Conservation (phyloP, 192 early-diverging fungal genomes). For the Coemansia sp. region DNA sequence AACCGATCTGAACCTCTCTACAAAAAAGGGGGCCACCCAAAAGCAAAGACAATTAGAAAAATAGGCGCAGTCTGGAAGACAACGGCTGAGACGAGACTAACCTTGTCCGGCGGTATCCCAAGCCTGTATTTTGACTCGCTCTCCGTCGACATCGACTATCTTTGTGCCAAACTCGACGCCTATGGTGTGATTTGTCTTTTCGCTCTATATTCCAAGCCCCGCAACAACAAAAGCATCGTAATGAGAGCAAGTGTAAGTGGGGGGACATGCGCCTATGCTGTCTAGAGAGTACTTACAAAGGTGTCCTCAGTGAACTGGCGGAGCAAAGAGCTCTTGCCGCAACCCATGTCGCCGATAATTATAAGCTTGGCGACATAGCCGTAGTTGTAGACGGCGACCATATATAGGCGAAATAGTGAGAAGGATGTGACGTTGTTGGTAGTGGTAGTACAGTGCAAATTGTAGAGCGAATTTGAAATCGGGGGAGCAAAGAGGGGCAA, state of each 20-base stretch:
- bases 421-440: background rate
- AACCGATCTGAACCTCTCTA: slow-evolving; percentile 63
- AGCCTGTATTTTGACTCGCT: slow-evolving; percentile 68
- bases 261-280: background rate
- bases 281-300: slow-evolving; percentile 38
- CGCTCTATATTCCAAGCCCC: slow-evolving; percentile 51
- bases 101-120: slow-evolving; percentile 78
- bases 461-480: background rate
- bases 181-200: slow-evolving; percentile 70
- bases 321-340: slow-evolving; percentile 56
- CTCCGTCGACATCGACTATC: slow-evolving; percentile 64
- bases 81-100: slow-evolving; percentile 8
- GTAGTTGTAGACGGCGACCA: slow-evolving; percentile 56
- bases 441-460: slow-evolving; percentile 1
- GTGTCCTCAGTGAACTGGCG: slow-evolving; percentile 52
- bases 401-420: slow-evolving; percentile 4
- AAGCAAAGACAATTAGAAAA: slow-evolving; percentile 6
- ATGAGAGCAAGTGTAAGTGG: background rate
- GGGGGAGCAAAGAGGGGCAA: background rate
- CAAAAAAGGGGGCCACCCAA: background rate
- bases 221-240: background rate
- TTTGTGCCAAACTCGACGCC: slow-evolving; percentile 79
- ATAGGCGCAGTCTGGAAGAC: background rate
- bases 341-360: slow-evolving; percentile 57
- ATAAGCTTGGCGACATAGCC: slow-evolving; percentile 57